Evolutionary conservation across 2,329 filamentous ascomycete genomes (phyloP).

Genomic region (Colletotrichum filicis): DNA sequence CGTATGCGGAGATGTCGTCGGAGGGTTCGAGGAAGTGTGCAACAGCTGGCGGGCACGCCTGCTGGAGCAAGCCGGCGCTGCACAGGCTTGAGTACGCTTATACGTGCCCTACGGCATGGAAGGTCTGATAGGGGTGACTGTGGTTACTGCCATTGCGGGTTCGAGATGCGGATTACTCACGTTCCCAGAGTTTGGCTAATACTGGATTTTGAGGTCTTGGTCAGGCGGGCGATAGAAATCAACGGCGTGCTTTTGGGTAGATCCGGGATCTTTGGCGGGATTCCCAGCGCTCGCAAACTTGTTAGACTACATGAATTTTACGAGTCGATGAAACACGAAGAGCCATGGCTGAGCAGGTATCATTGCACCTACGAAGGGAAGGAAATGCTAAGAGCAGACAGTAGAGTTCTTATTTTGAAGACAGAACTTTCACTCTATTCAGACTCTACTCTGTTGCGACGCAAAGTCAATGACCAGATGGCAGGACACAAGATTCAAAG

Average conservation of each 20-base stretch:
- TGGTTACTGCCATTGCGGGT: too few species aligned
- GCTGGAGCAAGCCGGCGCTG: constrained; percentile 70
- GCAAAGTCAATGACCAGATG: background rate
- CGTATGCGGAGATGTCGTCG: constrained; percentile 88
- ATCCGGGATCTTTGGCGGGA: background rate
- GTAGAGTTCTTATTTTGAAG: background rate
- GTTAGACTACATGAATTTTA: constrained; percentile 33
- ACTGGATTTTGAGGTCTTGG: background rate
- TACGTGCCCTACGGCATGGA: background rate
- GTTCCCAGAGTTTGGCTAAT: background rate
- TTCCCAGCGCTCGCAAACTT: background rate
- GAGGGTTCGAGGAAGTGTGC: constrained; percentile 92
- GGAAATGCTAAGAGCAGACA: too few species aligned
- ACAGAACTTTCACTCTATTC: too few species aligned
- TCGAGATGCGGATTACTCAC: background rate
- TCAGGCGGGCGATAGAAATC: background rate
- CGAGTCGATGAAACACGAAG: constrained; percentile 25
- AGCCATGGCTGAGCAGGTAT: background rate
- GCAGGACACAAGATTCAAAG: background rate
- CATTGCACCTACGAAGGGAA: background rate
- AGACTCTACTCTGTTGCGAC: background rate
- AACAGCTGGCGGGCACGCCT: constrained; percentile 84
- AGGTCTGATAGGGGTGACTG: background rate
- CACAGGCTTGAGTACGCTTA: constrained; percentile 46
- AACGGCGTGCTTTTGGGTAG: constrained; percentile 5